Base-by-base conservation (phyloP, 768 basidiomycete species). In the Chalciporus pseudorubinellus region DNA sequence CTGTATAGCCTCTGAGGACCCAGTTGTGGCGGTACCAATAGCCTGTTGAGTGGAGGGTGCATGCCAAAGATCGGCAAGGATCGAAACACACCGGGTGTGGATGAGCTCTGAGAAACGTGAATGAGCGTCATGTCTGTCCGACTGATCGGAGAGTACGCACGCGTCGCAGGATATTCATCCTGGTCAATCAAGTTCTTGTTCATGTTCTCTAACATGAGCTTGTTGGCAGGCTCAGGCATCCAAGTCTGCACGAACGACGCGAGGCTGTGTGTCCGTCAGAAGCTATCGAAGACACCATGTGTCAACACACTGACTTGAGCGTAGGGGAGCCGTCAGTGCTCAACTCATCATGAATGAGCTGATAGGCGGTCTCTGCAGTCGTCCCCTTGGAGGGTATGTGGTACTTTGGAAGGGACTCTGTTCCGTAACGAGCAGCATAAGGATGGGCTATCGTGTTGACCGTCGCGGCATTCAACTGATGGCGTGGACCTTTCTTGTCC, bases 401-500 rank as follows among this genome's bases (percentile, higher is more conserved):
- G 67, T 78, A 90, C 65, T 88, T 91, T 14, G 88, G 87, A 46
- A 90, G 70, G 18, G 84, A 75, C n/a, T 61, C 65, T n/a, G 84
- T 84, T 14, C 78, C 78, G 63, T 88, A 89, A 39, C 84, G 80
- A 18, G 77, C 79, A 20, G 80, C 82, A 53, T 86, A 87, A 0
- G 79, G 65, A 50, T 79, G 77, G 0, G 61, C 50, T 10, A 76
- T 39, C 1, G 67, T 52, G 33, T 71, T 62, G 7, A 73, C 59
- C 3, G 71, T 48, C 3, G 64, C 64, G 13, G 67, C 61, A 39
- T 71, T 74, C n/a, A 77, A 60, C 36, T 66, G 72, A 42, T 69
- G 70, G 39, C 70, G 64, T 33, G 58, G 57, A 16, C 31, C 12
- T 45, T 76, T 76, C 43, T 78, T 78, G 61, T 82, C 81, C 78